Evolutionary conservation across 2,329 filamentous ascomycete species (phyloP).

Genomic region (Neopestalotiopsis sp.): DNA sequence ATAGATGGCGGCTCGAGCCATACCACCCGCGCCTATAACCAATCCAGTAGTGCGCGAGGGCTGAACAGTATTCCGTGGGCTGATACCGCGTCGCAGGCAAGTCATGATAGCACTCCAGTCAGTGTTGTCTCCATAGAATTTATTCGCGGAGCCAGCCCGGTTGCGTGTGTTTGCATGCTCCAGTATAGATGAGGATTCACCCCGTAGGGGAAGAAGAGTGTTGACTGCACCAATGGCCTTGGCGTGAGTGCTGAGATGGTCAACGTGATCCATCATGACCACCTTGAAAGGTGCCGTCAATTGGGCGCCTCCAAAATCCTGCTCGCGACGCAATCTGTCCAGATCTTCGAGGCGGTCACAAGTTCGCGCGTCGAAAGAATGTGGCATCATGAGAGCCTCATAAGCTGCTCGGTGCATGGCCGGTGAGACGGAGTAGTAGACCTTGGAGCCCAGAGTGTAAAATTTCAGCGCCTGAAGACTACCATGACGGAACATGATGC

Average conservation of each 20-base stretch:
- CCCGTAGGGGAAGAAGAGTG: slow-evolving; percentile 70
- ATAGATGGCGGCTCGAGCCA: slow-evolving; percentile 77
- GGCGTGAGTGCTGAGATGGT: slow-evolving; percentile 71
- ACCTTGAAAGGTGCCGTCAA: slow-evolving; percentile 75
- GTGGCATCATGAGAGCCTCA: slow-evolving; percentile 68
- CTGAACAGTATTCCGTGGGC: slow-evolving; percentile 67
- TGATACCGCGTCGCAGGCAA: slow-evolving; percentile 70
- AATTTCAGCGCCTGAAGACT: slow-evolving; percentile 70
- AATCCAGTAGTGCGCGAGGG: slow-evolving; percentile 58
- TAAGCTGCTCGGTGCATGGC: slow-evolving; percentile 77
- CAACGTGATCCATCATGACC: slow-evolving; percentile 67
- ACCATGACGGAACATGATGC: slow-evolving; percentile 65
- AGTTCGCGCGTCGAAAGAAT: slow-evolving; percentile 66
- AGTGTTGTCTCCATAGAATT: slow-evolving; percentile 74
- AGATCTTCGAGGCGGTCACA: slow-evolving; percentile 67
- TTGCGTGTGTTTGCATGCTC: slow-evolving; percentile 65
- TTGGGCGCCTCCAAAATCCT: slow-evolving; percentile 71
- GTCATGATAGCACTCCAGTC: slow-evolving; percentile 71
- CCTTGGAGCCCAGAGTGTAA: slow-evolving; percentile 71
- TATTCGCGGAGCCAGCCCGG: slow-evolving; percentile 63
- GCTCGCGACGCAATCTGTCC: slow-evolving; percentile 61
- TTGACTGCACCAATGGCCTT: slow-evolving; percentile 76
- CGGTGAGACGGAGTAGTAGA: slow-evolving; percentile 73
- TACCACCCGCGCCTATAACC: slow-evolving; percentile 69
- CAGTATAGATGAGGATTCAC: slow-evolving; percentile 52